Evolutionary conservation across 768 basidiomycete genomes (phyloP).

Genomic region (Kwoniella dejecticola): DNA sequence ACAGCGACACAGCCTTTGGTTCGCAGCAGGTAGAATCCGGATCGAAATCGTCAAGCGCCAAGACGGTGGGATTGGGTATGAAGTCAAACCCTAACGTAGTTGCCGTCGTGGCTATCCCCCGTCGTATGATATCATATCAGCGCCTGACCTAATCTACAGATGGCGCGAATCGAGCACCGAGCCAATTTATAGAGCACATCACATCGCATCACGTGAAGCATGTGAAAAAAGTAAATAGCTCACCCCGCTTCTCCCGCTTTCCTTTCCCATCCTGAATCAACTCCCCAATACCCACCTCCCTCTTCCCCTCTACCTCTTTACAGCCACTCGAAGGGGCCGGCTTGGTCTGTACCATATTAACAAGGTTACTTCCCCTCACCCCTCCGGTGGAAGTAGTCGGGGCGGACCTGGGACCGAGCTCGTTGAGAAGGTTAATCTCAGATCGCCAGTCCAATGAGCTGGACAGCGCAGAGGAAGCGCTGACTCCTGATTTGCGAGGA

Average conservation of each 20-base stretch:
- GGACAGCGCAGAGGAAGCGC: too few species aligned
- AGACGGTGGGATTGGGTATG: slow-evolving; percentile 40
- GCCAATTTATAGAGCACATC: too few species aligned
- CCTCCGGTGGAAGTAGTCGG: background rate
- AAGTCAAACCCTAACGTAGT: slow-evolving; percentile 50
- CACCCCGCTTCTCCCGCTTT: slow-evolving; percentile 44
- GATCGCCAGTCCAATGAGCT: slow-evolving; percentile 33
- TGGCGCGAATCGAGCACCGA: background rate
- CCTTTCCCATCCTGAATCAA: slow-evolving; percentile 40
- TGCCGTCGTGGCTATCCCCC: slow-evolving; percentile 39
- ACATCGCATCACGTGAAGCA: too few species aligned
- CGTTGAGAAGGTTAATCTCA: slow-evolving; percentile 33
- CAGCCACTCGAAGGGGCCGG: too few species aligned
- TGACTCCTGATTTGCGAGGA: slow-evolving; percentile 12
- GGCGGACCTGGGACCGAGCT: slow-evolving; percentile 16
- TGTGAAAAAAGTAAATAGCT: too few species aligned
- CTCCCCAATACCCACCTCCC: slow-evolving; percentile 36
- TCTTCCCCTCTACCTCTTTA: slow-evolving; percentile 12
- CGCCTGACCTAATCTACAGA: background rate
- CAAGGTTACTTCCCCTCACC: too few species aligned
- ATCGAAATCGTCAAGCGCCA: slow-evolving; percentile 42
- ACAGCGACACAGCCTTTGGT: too few species aligned
- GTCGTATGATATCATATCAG: background rate
- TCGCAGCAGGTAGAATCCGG: too few species aligned
- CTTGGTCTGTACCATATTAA: background rate